phyloP scores from a whole-genome alignment of 208 protist genomes.

The Leishmania guyanensis region DNA sequence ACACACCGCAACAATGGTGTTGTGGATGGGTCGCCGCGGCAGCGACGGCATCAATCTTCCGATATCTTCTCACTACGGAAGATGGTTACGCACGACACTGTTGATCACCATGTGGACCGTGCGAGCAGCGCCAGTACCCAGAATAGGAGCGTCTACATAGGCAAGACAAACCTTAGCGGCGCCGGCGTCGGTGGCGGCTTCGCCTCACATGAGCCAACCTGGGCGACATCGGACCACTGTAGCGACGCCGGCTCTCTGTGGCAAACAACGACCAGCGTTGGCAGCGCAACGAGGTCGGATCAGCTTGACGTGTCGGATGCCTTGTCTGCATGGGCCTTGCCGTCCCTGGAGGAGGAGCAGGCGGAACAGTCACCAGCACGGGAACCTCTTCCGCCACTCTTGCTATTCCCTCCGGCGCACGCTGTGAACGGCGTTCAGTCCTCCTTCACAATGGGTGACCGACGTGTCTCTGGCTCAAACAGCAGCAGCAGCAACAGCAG shows the following conservation, averaged over 20 bases:
- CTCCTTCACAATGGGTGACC: conserved; percentile 11
- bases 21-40: conserved; percentile 9
- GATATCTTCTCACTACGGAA: conserved; percentile 5
- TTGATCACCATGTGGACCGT: neutral
- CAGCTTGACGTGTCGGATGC: conserved; percentile 12
- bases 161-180: neutral
- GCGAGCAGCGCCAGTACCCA: neutral
- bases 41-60: neutral
- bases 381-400: neutral
- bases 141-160: neutral
- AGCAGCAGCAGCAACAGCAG: conserved; percentile 12
- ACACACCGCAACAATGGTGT: conserved; percentile 17
- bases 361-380: neutral
- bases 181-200: neutral
- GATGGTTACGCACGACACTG: neutral
- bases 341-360: neutral
- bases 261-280: conserved; percentile 16
- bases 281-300: conserved; percentile 14
- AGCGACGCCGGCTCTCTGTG: conserved; percentile 21
- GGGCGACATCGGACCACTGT: neutral
- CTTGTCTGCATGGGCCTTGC: conserved; percentile 10
- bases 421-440: neutral
- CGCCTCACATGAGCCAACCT: conserved; percentile 9
- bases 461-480: neutral
- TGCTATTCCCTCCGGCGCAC: neutral